phyloP scores from a whole-genome alignment of 2,329 filamentous ascomycete genomes.

The Colletotrichum sp. region DNA sequence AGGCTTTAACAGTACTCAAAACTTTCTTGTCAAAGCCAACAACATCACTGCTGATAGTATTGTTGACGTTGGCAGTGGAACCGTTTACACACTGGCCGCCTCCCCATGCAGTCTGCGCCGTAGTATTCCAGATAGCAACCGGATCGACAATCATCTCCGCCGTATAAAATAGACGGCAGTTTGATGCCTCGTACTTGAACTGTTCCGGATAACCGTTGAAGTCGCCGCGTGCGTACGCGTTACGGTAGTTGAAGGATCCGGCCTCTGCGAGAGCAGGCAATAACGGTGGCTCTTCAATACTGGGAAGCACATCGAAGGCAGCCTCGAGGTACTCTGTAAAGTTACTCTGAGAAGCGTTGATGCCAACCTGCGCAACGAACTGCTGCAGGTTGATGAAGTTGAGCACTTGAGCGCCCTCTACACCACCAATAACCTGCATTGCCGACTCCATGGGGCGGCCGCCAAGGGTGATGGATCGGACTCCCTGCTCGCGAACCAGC shows the following conservation, averaged over 20 bases:
- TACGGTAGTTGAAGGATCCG: conserved; percentile 46
- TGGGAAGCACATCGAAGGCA: background rate
- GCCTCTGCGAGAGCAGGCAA: conserved; percentile 38
- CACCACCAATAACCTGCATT: conserved; percentile 64
- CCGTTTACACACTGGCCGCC: background rate
- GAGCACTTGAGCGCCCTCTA: conserved; percentile 55
- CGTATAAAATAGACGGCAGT: conserved; percentile 64
- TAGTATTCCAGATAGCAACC: conserved; percentile 48
- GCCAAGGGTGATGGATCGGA: conserved; percentile 63
- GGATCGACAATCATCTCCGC: conserved; percentile 51
- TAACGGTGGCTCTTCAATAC: background rate
- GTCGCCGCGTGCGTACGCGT: conserved; percentile 32
- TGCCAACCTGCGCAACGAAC: background rate
- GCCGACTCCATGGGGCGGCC: conserved; percentile 54
- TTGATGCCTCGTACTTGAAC: conserved; percentile 61
- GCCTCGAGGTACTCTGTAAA: background rate
- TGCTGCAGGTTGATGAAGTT: conserved; percentile 27
- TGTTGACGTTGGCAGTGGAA: background rate
- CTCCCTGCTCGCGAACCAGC: conserved; percentile 54
- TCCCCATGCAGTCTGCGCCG: background rate
- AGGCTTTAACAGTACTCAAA: background rate
- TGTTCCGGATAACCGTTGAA: conserved; percentile 51
- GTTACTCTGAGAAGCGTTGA: conserved; percentile 1
- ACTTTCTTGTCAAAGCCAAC: background rate
- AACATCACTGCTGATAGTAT: background rate